Percentiles rank a stretch among this genome's conserved stretches.
These are phyloP conservation scores for Pythium periplocum DNA, from an alignment of 352 stramenopile species.

Conservation along the genomic window DNA sequence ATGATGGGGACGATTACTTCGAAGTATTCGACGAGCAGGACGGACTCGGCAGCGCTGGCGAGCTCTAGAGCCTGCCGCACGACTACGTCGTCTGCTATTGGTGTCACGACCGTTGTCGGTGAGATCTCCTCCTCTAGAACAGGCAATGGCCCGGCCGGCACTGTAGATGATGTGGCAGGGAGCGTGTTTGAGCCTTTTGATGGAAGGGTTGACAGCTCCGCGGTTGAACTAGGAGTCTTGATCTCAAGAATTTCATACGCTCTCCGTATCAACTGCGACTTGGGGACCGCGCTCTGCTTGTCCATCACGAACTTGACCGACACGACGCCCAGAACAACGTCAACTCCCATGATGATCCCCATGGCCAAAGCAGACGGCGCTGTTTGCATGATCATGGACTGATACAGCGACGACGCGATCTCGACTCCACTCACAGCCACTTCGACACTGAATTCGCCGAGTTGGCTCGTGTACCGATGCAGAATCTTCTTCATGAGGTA, in stretches of 20 bases:
- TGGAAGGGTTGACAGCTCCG: too few relatives aligned
- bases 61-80: slow-evolving; percentile 15
- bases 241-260: not conserved
- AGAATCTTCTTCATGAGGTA: slow-evolving; percentile 10
- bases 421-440: slow-evolving; percentile 17
- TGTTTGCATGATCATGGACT: slow-evolving; percentile 21
- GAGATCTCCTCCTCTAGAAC: too few relatives aligned
- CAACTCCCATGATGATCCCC: slow-evolving; percentile 15
- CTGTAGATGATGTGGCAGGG: too few relatives aligned
- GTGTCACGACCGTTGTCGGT: too few relatives aligned
- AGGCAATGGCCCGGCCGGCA: too few relatives aligned
- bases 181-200: too few relatives aligned
- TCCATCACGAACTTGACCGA: slow-evolving; percentile 22
- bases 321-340: slow-evolving; percentile 12
- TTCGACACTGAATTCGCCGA: slow-evolving; percentile 1
- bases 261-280: slow-evolving; percentile 4
- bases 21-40: slow-evolving; percentile 4
- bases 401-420: slow-evolving; percentile 20
- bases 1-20: slow-evolving; percentile 4
- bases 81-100: slow-evolving; percentile 1
- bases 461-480: not conserved
- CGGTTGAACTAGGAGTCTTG: not conserved
- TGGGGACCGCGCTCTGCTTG: not conserved
- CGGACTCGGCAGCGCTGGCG: slow-evolving; percentile 9
- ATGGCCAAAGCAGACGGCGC: slow-evolving; percentile 10